A percentile compares a stretch with the other conserved stretches of the same genome.
phyloP scores from a whole-genome alignment of 352 stramenopile genomes.

The Phytophthora aleatoria region DNA sequence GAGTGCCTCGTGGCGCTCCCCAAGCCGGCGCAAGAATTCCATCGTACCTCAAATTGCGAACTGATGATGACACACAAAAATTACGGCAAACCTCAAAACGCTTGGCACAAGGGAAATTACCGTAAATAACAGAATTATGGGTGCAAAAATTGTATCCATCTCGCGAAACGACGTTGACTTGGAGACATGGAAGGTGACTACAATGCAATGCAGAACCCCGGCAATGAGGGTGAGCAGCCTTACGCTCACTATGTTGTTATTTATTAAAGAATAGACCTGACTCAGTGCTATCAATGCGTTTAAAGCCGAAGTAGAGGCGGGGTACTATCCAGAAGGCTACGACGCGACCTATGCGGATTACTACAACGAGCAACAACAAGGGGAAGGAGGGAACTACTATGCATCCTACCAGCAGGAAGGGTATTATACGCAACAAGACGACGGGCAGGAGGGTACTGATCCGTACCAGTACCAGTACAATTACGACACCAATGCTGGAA shows the following conservation, averaged over 20 bases:
- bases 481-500: conserved; percentile 1
- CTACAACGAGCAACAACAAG: conserved; percentile 12
- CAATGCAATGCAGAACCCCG: background rate
- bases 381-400: conserved; percentile 9
- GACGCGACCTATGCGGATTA: conserved; percentile 12
- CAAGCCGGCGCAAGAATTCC: conserved; percentile 76
- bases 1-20: conserved; percentile 83
- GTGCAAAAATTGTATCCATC: background rate
- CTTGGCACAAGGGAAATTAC: background rate
- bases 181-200: conserved; percentile 7
- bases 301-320: background rate
- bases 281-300: background rate
- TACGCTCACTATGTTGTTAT: background rate
- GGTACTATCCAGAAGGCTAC: conserved; percentile 29
- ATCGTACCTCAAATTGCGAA: conserved; percentile 37
- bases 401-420: conserved; percentile 9
- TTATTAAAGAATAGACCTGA: background rate
- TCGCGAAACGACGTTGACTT: conserved; percentile 12
- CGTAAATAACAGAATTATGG: background rate
- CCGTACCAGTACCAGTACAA: conserved; percentile 19
- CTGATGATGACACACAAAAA: conserved; percentile 2
- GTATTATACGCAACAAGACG: conserved; percentile 22
- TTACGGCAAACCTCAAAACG: too few relatives aligned
- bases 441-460: background rate
- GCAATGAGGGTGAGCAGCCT: conserved; percentile 4